These are phyloP conservation scores for Beauveria caledonica DNA, from an alignment of 2,329 filamentous ascomycete species.

Conservation along the genomic window DNA sequence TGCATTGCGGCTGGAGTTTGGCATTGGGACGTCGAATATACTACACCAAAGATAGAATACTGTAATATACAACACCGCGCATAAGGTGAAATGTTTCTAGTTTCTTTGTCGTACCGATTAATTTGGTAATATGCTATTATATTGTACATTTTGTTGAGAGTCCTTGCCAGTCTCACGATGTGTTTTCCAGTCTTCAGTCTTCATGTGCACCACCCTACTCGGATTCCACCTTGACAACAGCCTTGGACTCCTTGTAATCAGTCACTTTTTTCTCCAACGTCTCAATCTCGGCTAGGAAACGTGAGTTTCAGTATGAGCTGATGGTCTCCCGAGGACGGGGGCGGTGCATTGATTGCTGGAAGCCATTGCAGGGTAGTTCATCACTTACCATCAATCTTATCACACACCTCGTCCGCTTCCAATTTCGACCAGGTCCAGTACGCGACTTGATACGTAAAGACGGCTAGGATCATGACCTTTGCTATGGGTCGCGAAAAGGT, in stretches of 20 bases:
- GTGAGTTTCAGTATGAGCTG: background rate
- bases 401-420: constrained; percentile 60
- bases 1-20: constrained; percentile 7
- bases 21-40: background rate
- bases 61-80: background rate
- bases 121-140: background rate
- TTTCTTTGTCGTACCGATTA: background rate
- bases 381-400: constrained; percentile 47
- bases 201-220: background rate
- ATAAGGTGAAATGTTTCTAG: no score
- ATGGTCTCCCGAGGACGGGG: background rate
- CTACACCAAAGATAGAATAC: background rate
- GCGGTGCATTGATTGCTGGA: background rate
- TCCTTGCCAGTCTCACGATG: background rate
- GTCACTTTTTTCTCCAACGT: constrained; percentile 9
- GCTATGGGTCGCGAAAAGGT: constrained; percentile 64
- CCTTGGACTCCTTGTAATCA: constrained; percentile 9
- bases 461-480: constrained; percentile 66
- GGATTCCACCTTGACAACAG: background rate
- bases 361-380: background rate
- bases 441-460: constrained; percentile 69
- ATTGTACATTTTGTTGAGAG: background rate
- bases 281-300: constrained; percentile 1
- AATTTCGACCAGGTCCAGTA: constrained; percentile 71
- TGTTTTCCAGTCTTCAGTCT: background rate